Conservation (phyloP, 1,139 yeast species). For the Saccharomycopsis phalli region DNA sequence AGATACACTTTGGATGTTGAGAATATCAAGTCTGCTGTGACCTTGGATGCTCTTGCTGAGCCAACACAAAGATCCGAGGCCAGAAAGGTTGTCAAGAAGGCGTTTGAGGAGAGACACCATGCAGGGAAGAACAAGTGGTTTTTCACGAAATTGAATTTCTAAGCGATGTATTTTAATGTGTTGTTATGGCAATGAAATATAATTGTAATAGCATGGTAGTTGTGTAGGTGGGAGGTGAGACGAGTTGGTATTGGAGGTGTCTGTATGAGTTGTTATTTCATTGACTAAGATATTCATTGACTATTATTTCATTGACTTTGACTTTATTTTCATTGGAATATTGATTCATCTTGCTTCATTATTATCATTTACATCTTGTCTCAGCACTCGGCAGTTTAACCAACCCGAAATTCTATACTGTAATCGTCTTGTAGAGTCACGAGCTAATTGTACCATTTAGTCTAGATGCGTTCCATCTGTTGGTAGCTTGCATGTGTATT, state of each 20-base stretch:
- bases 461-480: no score
- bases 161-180: slow-evolving; percentile 29
- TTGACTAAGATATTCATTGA: no score
- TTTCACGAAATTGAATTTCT: slow-evolving; percentile 98
- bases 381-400: no score
- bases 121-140: slow-evolving; percentile 99
- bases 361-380: no score
- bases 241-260: not conserved
- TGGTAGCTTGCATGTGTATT: no score
- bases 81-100: slow-evolving; percentile 98
- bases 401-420: no score
- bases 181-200: not conserved
- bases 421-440: no score
- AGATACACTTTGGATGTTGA: slow-evolving; percentile 98
- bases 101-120: slow-evolving; percentile 99
- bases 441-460: no score
- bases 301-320: no score
- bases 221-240: not conserved
- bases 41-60: slow-evolving; percentile 92
- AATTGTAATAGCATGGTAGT: not conserved
- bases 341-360: no score
- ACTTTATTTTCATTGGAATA: no score
- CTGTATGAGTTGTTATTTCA: no score
- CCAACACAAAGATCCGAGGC: slow-evolving; percentile 99
- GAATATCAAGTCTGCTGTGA: slow-evolving; percentile 82